Evolutionary conservation across 2,329 filamentous ascomycete genomes (phyloP).

Genomic region (Penicillium sp.): DNA sequence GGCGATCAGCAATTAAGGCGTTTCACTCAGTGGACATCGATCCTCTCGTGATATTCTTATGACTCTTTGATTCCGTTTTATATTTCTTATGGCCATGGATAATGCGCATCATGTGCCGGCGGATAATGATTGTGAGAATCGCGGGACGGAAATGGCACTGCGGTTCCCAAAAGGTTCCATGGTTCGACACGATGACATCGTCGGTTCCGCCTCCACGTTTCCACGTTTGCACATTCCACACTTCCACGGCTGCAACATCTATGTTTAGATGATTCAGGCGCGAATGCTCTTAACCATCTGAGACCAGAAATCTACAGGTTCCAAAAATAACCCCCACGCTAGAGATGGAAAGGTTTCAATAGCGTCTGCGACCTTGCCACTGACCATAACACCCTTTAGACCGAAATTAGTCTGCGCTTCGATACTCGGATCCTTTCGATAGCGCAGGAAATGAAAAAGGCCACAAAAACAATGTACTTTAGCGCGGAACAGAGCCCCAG

Average conservation of each 20-base stretch:
- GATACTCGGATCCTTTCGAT: neutral
- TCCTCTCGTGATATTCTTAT: too few species aligned
- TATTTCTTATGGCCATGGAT: too few species aligned
- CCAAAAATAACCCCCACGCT: neutral
- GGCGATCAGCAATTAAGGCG: too few species aligned
- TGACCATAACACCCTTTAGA: neutral
- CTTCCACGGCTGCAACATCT: neutral
- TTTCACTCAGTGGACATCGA: too few species aligned
- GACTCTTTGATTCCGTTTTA: too few species aligned
- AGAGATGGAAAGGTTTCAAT: neutral
- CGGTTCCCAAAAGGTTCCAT: neutral
- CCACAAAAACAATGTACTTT: neutral
- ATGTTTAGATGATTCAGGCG: neutral
- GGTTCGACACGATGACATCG: conserved; percentile 13
- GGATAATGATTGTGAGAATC: neutral
- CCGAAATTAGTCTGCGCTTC: neutral
- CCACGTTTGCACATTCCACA: neutral
- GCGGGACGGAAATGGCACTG: neutral
- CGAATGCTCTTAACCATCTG: neutral
- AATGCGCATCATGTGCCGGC: too few species aligned
- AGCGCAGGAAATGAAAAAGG: neutral
- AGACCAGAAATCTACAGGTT: neutral
- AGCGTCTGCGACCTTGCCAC: neutral
- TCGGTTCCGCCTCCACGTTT: conserved; percentile 12
- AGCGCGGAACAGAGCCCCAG: neutral